Conservation (phyloP, 768 basidiomycete genomes). For the Mycena olivaceomarginata region DNA sequence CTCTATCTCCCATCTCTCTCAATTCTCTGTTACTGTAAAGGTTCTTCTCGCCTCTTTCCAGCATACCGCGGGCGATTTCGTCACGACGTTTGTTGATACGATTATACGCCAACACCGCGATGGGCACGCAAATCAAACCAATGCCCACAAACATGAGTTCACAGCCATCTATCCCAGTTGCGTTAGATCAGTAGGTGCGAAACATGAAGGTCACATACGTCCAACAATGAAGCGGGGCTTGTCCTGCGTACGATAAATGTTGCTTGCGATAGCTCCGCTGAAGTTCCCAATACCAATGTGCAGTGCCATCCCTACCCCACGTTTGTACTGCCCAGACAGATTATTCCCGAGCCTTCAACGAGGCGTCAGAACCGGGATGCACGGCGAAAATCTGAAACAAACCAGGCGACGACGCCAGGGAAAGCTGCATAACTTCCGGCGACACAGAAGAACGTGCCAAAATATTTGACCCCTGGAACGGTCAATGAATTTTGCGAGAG, state of each 20-base stretch:
- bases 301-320: conserved; percentile 79
- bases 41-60: conserved; percentile 55
- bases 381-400: not conserved
- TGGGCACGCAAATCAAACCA: conserved; percentile 71
- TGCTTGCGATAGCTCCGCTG: conserved; percentile 76
- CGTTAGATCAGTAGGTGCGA: not conserved
- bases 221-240: conserved; percentile 77
- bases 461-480: conserved; percentile 75
- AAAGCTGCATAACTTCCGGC: conserved; percentile 76
- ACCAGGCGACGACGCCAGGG: conserved; percentile 81
- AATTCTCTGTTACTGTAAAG: conserved; percentile 60
- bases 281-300: conserved; percentile 84
- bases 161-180: conserved; percentile 66
- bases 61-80: conserved; percentile 49
- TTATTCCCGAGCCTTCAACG: conserved; percentile 80
- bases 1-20: conserved; percentile 73
- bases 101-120: conserved; percentile 69
- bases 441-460: conserved; percentile 82
- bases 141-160: conserved; percentile 84
- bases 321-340: conserved; percentile 81
- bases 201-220: conserved; percentile 63
- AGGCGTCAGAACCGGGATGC: conserved; percentile 1
- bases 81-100: conserved; percentile 76
- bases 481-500: not conserved
- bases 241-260: conserved; percentile 77